These are phyloP conservation scores for Umbilicaria muhlenbergii DNA, from an alignment of 495 filamentous ascomycete genomes.

Conservation along the genomic window DNA sequence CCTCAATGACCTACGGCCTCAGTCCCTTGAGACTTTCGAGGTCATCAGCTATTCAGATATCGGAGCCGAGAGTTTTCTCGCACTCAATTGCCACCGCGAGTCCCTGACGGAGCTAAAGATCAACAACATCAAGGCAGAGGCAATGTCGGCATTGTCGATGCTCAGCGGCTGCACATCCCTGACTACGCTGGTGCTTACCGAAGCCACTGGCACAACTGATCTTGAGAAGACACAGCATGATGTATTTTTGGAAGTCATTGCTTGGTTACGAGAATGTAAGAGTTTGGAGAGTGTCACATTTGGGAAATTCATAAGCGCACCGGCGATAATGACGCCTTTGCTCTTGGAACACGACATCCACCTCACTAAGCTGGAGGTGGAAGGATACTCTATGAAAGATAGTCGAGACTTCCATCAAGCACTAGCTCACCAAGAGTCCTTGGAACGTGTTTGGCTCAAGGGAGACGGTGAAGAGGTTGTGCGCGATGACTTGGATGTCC, in stretches of 20 bases:
- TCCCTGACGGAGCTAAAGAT: constrained; percentile 43
- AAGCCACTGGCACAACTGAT: constrained; percentile 17
- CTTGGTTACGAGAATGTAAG: constrained; percentile 36
- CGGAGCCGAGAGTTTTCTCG: constrained; percentile 36
- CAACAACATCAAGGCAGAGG: constrained; percentile 27
- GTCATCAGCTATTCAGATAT: constrained; percentile 35
- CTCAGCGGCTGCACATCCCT: constrained; percentile 37
- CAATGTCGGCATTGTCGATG: constrained; percentile 29
- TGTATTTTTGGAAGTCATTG: constrained; percentile 32
- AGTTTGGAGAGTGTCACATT: constrained; percentile 35
- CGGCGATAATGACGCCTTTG: constrained; percentile 35
- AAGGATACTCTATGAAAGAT: constrained; percentile 28
- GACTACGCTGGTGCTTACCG: constrained; percentile 34
- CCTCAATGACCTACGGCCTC: constrained; percentile 35
- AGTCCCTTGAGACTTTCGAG: constrained; percentile 44
- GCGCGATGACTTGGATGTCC: constrained; percentile 28
- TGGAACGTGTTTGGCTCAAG: constrained; percentile 30
- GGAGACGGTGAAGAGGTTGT: constrained; percentile 32
- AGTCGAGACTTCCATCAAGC: constrained; percentile 35
- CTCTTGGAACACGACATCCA: constrained; percentile 33
- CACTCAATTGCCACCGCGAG: constrained; percentile 38
- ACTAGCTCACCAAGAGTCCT: constrained; percentile 27
- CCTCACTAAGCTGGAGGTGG: constrained; percentile 30
- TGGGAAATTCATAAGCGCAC: constrained; percentile 29
- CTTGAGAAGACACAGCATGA: constrained; percentile 30